Evolutionary conservation across 2,329 filamentous ascomycete species (phyloP).

Genomic region (Colletotrichum spaethianum): DNA sequence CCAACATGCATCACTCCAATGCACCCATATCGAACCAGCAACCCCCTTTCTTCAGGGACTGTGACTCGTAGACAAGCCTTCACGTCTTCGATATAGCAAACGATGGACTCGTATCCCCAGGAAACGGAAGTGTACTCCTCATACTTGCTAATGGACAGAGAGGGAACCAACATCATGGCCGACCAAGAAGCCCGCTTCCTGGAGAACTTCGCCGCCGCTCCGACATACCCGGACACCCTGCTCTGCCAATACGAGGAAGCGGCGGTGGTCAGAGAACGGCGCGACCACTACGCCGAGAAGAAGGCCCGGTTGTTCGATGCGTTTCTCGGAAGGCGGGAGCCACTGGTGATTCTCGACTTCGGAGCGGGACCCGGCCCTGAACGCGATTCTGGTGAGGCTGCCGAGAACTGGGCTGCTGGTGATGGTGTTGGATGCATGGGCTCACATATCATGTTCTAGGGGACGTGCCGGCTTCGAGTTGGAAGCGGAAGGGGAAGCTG

Average conservation of each 20-base stretch:
- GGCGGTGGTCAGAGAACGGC: background rate
- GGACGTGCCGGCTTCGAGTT: background rate
- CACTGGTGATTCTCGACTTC: constrained; percentile 29
- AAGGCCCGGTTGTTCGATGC: constrained; percentile 10
- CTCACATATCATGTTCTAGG: background rate
- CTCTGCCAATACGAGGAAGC: background rate
- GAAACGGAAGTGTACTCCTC: background rate
- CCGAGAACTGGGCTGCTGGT: background rate
- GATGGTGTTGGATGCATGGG: background rate
- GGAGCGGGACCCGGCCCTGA: background rate
- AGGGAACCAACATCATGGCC: background rate
- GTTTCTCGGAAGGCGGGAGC: background rate
- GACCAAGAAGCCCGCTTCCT: constrained; percentile 8
- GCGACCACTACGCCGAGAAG: constrained; percentile 21
- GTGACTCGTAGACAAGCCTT: background rate
- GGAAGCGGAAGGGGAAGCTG: background rate
- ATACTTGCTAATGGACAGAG: background rate
- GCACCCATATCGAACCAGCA: background rate
- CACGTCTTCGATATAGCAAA: background rate
- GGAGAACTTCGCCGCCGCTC: constrained; percentile 20
- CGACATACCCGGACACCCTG: constrained; percentile 25
- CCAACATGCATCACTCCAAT: background rate
- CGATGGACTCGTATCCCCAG: background rate
- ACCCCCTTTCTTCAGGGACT: background rate
- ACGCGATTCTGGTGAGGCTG: background rate